phyloP scores from a whole-genome alignment of 2,329 filamentous ascomycete species.

The Balansia obtecta region DNA sequence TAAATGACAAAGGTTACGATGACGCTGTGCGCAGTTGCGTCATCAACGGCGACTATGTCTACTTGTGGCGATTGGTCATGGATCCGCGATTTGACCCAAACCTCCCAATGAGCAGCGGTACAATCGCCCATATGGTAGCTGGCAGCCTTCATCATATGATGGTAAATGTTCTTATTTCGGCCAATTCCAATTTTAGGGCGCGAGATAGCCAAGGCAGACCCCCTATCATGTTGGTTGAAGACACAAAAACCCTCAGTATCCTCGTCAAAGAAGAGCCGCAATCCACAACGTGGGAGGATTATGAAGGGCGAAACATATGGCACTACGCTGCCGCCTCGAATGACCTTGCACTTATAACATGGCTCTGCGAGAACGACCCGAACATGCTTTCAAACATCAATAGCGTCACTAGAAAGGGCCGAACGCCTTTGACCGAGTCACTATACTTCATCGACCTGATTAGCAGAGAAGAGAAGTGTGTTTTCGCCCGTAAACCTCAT shows the following conservation, averaged over 20 bases:
- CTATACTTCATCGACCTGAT: constrained; percentile 11
- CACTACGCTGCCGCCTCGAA: constrained; percentile 23
- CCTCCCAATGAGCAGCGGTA: constrained; percentile 10
- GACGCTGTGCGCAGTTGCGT: neutral
- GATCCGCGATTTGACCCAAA: constrained; percentile 21
- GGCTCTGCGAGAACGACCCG: constrained; percentile 19
- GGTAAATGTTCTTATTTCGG: constrained; percentile 16
- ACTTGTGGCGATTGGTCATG: constrained; percentile 15
- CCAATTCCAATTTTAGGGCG: constrained; percentile 16
- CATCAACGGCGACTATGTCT: constrained; percentile 14
- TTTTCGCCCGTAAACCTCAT: neutral
- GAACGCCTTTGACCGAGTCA: constrained; percentile 21
- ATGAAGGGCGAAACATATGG: constrained; percentile 24
- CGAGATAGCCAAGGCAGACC: constrained; percentile 19
- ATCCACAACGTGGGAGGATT: constrained; percentile 18
- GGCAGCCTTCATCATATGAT: constrained; percentile 14
- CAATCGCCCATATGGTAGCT: constrained; percentile 20
- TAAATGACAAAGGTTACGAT: constrained; percentile 12
- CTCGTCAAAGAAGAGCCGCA: constrained; percentile 16
- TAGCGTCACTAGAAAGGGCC: constrained; percentile 9
- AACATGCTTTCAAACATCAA: constrained; percentile 15
- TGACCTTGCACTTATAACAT: constrained; percentile 17
- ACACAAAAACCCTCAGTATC: constrained; percentile 12
- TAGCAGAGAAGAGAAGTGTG: neutral
- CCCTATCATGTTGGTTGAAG: constrained; percentile 23